Percentiles rank a stretch among this genome's conserved stretches.
These are phyloP conservation scores for Arachnopeziza araneosa DNA, from an alignment of 2,329 filamentous ascomycete genomes.

Conservation along the genomic window DNA sequence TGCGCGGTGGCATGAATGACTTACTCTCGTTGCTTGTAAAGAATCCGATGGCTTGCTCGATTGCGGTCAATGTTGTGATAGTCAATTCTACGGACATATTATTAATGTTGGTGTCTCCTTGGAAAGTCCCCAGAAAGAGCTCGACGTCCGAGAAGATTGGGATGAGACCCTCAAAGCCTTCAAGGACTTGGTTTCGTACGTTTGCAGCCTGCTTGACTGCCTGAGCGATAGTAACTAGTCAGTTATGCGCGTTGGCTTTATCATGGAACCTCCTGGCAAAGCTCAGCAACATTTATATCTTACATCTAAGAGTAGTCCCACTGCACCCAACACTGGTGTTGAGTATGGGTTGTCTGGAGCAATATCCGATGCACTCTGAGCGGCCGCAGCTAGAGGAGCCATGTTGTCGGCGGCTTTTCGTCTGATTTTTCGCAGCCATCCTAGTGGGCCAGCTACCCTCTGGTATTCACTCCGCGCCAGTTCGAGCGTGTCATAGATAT, in stretches of 20 bases:
- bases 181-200: neutral
- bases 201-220: neutral
- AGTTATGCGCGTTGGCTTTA: neutral
- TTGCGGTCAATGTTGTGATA: neutral
- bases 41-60: constrained; percentile 1
- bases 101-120: neutral
- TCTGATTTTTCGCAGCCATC: neutral
- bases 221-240: neutral
- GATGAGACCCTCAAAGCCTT: constrained; percentile 1
- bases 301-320: no score
- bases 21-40: constrained; percentile 1
- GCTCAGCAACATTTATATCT: no score
- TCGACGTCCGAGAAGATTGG: constrained; percentile 1
- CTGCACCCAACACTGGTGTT: no score
- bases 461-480: no score
- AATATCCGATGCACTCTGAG: no score
- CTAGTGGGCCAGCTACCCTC: no score
- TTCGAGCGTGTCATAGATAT: no score
- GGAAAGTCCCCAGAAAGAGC: neutral
- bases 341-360: no score
- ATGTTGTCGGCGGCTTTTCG: neutral
- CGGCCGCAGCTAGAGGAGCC: neutral
- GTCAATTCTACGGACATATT: neutral
- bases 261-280: neutral
- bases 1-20: neutral